Percentiles rank a stretch among this genome's conserved stretches.
These are phyloP conservation scores for Debaryomyces coudertii DNA, from an alignment of 1,139 yeast species.

Conservation along the genomic window DNA sequence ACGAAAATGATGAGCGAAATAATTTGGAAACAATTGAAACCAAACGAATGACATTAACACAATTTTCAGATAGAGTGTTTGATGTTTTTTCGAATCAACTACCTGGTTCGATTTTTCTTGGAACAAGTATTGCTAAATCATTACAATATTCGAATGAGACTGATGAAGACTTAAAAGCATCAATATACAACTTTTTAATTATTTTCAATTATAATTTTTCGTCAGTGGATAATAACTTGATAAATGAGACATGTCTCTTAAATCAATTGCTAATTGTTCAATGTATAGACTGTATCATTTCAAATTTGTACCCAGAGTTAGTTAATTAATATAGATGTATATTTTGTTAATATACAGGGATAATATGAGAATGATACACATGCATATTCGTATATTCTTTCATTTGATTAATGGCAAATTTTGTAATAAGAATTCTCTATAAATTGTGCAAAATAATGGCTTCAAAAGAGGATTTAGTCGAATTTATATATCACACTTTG, in stretches of 20 bases:
- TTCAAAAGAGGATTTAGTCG: neutral
- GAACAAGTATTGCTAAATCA: neutral
- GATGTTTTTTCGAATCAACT: constrained; percentile 15
- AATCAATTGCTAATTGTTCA: constrained; percentile 36
- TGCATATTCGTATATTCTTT: too few relatives aligned
- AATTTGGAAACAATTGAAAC: constrained; percentile 1
- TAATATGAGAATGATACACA: neutral
- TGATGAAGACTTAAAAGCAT: constrained; percentile 19
- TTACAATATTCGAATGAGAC: constrained; percentile 20
- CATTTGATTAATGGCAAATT: neutral
- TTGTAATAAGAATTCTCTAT: neutral
- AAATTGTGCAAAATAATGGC: neutral
- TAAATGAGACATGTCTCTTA: constrained; percentile 21
- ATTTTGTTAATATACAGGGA: constrained; percentile 3
- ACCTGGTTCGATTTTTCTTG: constrained; percentile 13
- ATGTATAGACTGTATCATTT: constrained; percentile 34
- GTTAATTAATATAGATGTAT: neutral
- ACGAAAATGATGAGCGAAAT: constrained; percentile 13
- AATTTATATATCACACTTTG: neutral
- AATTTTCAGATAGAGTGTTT: constrained; percentile 20
- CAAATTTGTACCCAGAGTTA: constrained; percentile 34
- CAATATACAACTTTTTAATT: constrained; percentile 22
- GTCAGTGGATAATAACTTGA: constrained; percentile 10
- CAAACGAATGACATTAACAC: constrained; percentile 13
- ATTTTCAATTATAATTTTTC: constrained; percentile 24